Evolutionary conservation across 768 basidiomycete species (phyloP), one percentile per base, ranked within the genome.

Genomic region (Cubamyces lactineus): DNA sequence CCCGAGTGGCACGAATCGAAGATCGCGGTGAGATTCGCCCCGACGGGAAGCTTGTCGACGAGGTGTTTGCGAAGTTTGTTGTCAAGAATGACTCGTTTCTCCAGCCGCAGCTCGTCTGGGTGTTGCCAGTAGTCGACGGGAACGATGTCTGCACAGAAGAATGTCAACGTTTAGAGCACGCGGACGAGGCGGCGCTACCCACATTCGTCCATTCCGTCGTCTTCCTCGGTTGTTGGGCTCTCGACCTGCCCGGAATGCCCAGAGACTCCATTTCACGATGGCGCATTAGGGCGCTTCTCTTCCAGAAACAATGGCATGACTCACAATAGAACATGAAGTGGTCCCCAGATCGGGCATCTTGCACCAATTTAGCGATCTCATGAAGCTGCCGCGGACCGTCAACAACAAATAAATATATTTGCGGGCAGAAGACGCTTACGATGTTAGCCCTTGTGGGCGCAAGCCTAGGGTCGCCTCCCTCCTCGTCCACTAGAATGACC

Each of bases 141-240:
- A 9, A 61, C 61, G 39, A 57, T 13, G 42, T 55, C 57, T 57
- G 61, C 59, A 28, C 49, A 56, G 50, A 30, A 63, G 0, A 59
- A 66, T 63, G 19, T 46, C 21, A 50, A n/a, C 15, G 6, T 1
- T 19, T 3, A 7, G 13, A 26, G 46, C 5, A 16, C 24, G 3
- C 1, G 23, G 19, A 12, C 11, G 13, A 6, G 16, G 11, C 6
- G 39, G 11, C 23, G 21, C 15, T 23, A 38, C 70, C 3, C 41
- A 69, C 70, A 67, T 51, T 72, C 72, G 26, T 71, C 71, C 21
- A 62, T 42, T 15, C 66, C 68, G 30, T 73, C 72, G n/a, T 68
- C 68, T 41, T 71, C 68, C 0, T 43, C 55, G 19, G 50, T 47
- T 5, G 41, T 38, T 1, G 57, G 42, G 43, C 61, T 63, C 39